Evolutionary conservation across 768 basidiomycete genomes (phyloP), one percentile per base, ranked within the genome.

Genomic region (Lyophyllum atratum): DNA sequence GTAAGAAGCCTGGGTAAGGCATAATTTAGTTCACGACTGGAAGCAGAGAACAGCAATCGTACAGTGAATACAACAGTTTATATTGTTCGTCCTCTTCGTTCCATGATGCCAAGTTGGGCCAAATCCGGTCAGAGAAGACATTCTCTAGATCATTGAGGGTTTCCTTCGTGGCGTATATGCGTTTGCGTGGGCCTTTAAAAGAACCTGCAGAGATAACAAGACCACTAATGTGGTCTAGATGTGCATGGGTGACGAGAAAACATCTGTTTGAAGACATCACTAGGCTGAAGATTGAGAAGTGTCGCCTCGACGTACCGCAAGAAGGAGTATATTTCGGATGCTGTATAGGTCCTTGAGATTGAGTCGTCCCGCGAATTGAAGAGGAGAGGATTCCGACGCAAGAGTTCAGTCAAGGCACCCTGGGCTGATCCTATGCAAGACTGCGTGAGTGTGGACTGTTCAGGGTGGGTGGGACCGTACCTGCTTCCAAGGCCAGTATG

Each of bases 151-250:
- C 85, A 62, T 85, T 70, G 43, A 95, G 78, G 10, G 85, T 86
- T 51, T 85, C 76, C 40, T 80, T 72, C 6, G 84, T 70, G 0
- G 82, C 90, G 55, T 78, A 83, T 33, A 94, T 81, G 1, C 81
- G 83, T 63, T 89, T 90, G 19, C 84, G 76, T 33, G 76, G 67
- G 17, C 86, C 87, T 29, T 70, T 70, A 6, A 92, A 68, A 1
- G 93, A 87, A 34, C 94, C 95, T 15, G 95, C 93, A 1, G 89
- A 84, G 52, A 98, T 72, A 53, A 96, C 84, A 26, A 97, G 79
- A 39, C 92, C 86, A 58, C 82, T 84, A 63, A 93, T 81, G 70
- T 98, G 95, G 73, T 98, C 95, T 25, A 98, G 74, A 71, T 98
- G 95, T 0, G 91, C 88, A 67, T 96, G 95, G 5, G 91, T 90